Conservation (phyloP, 2,329 filamentous ascomycete species). For the Pezicula neosporulosa region DNA sequence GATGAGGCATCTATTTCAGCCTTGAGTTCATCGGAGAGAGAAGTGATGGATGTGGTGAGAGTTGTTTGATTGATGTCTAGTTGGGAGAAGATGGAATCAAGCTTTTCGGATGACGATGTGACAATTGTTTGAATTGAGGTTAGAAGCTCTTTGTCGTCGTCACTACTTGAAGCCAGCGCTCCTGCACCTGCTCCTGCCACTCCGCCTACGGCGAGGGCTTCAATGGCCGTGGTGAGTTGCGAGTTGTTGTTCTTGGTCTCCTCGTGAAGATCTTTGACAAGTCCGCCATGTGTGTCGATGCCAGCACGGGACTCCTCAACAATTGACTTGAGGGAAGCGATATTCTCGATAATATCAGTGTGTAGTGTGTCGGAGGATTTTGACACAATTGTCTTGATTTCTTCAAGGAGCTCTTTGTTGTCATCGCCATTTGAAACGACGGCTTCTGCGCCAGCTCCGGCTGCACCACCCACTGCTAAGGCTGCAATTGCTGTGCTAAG, state of each 20-base stretch:
- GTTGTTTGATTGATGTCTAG: conserved; percentile 23
- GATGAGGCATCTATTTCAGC: conserved; percentile 22
- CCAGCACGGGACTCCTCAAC: conserved; percentile 20
- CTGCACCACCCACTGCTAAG: conserved; percentile 16
- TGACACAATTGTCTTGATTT: conserved; percentile 11
- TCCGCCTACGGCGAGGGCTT: conserved; percentile 16
- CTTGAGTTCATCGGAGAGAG: conserved; percentile 20
- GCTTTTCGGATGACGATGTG: conserved; percentile 10
- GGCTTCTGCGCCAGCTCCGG: conserved; percentile 13
- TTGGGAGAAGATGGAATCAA: conserved; percentile 13
- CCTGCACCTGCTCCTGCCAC: conserved; percentile 16
- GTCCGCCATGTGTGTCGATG: conserved; percentile 10
- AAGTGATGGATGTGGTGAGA: conserved; percentile 18
- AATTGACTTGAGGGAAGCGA: conserved; percentile 17
- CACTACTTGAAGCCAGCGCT: conserved; percentile 1
- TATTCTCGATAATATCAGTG: conserved; percentile 14
- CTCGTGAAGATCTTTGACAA: conserved; percentile 20
- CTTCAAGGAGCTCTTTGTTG: conserved; percentile 6
- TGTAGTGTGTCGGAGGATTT: background rate
- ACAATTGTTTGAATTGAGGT: conserved; percentile 10
- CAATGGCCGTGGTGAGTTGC: conserved; percentile 16
- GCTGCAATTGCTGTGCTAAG: conserved; percentile 18
- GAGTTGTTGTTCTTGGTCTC: conserved; percentile 18
- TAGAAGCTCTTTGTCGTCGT: background rate
- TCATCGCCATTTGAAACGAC: conserved; percentile 6